phyloP scores from a whole-genome alignment of 2,329 filamentous ascomycete species.

The Cercospora janseana region DNA sequence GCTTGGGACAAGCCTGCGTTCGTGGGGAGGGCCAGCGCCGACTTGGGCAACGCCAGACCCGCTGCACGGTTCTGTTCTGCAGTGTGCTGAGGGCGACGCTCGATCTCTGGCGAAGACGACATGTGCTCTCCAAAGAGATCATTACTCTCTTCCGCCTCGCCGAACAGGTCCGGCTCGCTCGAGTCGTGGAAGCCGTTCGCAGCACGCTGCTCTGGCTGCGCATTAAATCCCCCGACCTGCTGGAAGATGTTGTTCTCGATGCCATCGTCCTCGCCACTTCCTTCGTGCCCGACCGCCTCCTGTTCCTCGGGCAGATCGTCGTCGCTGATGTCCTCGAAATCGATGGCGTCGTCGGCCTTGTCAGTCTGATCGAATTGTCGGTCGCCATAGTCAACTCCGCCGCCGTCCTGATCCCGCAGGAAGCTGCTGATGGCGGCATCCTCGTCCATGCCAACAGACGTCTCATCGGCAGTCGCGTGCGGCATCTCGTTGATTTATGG shows the following conservation, averaged over 20 bases:
- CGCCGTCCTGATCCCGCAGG: slow-evolving; percentile 29
- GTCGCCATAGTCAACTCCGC: slow-evolving; percentile 29
- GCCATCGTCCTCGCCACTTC: slow-evolving; percentile 23
- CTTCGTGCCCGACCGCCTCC: slow-evolving; percentile 40
- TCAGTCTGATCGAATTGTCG: slow-evolving; percentile 53
- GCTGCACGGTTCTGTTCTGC: slow-evolving; percentile 25
- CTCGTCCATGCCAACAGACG: slow-evolving; percentile 25
- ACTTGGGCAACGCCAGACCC: slow-evolving; percentile 37
- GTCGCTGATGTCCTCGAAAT: slow-evolving; percentile 88
- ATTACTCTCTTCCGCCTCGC: slow-evolving; percentile 52
- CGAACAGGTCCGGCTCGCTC: slow-evolving; percentile 62
- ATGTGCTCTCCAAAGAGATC: slow-evolving; percentile 40
- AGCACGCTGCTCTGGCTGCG: slow-evolving; percentile 14
- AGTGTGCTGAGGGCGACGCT: slow-evolving; percentile 27
- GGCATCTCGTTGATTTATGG: slow-evolving; percentile 34
- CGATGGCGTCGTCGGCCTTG: slow-evolving; percentile 89
- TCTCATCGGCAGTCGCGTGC: slow-evolving; percentile 37
- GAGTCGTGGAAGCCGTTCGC: slow-evolving; percentile 29
- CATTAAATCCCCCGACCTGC: slow-evolving; percentile 17
- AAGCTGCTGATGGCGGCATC: slow-evolving; percentile 34
- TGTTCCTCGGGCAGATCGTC: slow-evolving; percentile 86
- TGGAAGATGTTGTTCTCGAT: slow-evolving; percentile 13
- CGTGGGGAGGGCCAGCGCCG: slow-evolving; percentile 32
- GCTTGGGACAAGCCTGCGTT: slow-evolving; percentile 16
- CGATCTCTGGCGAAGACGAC: slow-evolving; percentile 35